These are phyloP conservation scores for Phaffia rhodozyma DNA, from an alignment of 1,284 basidiomycete genomes.

Conservation along the genomic window DNA sequence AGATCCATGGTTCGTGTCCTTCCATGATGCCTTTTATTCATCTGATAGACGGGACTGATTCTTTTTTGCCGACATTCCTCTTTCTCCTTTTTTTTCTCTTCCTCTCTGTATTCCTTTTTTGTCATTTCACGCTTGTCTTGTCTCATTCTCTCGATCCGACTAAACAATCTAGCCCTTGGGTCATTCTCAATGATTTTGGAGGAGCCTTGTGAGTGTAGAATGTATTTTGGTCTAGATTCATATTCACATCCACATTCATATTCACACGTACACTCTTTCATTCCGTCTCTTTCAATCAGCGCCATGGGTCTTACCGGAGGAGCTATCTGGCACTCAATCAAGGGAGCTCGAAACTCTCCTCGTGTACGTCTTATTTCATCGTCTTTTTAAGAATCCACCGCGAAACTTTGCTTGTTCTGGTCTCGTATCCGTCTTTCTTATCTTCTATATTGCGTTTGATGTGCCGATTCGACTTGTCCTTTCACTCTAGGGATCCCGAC, in stretches of 20 bases:
- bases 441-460: not conserved
- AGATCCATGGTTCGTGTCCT: slow-evolving; percentile 68
- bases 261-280: too few species aligned
- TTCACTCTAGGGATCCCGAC: slow-evolving; percentile 65
- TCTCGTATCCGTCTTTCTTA: not conserved
- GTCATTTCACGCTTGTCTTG: not conserved
- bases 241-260: not conserved
- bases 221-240: not conserved
- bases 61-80: not conserved
- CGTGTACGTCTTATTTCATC: slow-evolving; percentile 46
- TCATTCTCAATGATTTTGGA: slow-evolving; percentile 96
- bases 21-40: too few species aligned
- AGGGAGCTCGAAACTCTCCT: slow-evolving; percentile 93
- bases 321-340: slow-evolving; percentile 98
- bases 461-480: not conserved
- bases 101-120: not conserved
- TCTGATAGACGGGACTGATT: slow-evolving; percentile 2
- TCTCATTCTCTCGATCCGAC: slow-evolving; percentile 3
- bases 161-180: slow-evolving; percentile 67
- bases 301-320: slow-evolving; percentile 92
- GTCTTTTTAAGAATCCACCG: not conserved
- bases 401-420: not conserved
- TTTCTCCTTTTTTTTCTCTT: not conserved
- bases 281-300: slow-evolving; percentile 11
- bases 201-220: slow-evolving; percentile 56